phyloP scores from a whole-genome alignment of 2,329 filamentous ascomycete species.

The Pseudocercospora pini-densiflorae region DNA sequence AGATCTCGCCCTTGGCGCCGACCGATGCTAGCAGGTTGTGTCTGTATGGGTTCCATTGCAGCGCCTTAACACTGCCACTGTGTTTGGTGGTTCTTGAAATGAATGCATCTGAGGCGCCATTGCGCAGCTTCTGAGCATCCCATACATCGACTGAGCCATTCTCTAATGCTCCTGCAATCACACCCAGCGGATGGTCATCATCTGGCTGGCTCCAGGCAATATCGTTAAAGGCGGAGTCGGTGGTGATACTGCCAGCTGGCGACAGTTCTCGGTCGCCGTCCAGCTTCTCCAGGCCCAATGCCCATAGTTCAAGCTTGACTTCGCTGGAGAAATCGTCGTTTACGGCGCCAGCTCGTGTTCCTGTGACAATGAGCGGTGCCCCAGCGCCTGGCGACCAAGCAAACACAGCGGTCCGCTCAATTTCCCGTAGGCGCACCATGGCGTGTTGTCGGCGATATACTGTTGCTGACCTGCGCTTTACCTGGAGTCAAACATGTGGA shows the following conservation, averaged over 20 bases:
- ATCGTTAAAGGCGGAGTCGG: conserved; percentile 96
- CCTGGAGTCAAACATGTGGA: conserved; percentile 11
- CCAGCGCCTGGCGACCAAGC: conserved; percentile 87
- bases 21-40: conserved; percentile 90
- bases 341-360: conserved; percentile 91
- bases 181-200: conserved; percentile 77
- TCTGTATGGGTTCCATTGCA: conserved; percentile 95
- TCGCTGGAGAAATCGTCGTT: conserved; percentile 98
- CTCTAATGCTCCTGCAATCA: conserved; percentile 94
- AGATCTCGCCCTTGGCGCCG: conserved; percentile 93
- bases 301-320: conserved; percentile 95
- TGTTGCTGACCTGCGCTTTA: conserved; percentile 1
- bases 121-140: conserved; percentile 76
- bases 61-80: conserved; percentile 85
- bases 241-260: conserved; percentile 80
- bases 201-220: conserved; percentile 90
- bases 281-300: conserved; percentile 79
- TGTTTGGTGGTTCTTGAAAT: conserved; percentile 90
- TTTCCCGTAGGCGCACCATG: conserved; percentile 97
- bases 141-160: conserved; percentile 92
- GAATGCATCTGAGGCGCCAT: conserved; percentile 66
- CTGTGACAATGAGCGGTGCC: conserved; percentile 84
- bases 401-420: conserved; percentile 94
- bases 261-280: conserved; percentile 84
- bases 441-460: conserved; percentile 10